phyloP scores from a whole-genome alignment of 108 stramenopile species.

The Cyclotella baltica region DNA sequence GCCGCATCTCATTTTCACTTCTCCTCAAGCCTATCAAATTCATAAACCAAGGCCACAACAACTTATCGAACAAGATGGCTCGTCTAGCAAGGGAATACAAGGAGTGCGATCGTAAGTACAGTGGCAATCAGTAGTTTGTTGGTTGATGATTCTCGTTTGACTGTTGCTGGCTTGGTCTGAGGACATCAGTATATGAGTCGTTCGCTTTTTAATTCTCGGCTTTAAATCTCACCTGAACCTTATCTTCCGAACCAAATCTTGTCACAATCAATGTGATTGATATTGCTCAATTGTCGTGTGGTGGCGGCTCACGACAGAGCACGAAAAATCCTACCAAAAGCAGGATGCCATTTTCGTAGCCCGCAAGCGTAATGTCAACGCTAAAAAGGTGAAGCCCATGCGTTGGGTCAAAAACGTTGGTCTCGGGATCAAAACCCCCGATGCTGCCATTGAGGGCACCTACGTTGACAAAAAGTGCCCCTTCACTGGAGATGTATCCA shows the following conservation, averaged over 20 bases:
- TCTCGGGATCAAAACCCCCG: conserved; percentile 99
- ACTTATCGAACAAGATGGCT: conserved; percentile 53
- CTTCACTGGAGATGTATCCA: conserved; percentile 99
- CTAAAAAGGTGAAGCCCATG: conserved; percentile 89
- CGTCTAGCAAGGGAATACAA: conserved; percentile 81
- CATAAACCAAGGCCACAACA: conserved; percentile 1
- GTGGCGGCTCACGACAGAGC: conserved; percentile 74
- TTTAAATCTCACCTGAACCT: too few species aligned
- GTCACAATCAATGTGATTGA: conserved; percentile 3
- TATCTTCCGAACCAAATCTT: not conserved
- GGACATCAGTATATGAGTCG: too few species aligned
- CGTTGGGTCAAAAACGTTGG: conserved; percentile 96
- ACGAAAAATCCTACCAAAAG: conserved; percentile 99
- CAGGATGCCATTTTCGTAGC: conserved; percentile 99
- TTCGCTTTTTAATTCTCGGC: too few species aligned
- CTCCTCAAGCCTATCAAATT: not conserved
- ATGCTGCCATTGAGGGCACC: conserved; percentile 92
- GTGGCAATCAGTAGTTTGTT: not conserved
- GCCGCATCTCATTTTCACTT: not conserved
- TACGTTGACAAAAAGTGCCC: conserved; percentile 99
- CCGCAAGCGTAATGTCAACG: conserved; percentile 89
- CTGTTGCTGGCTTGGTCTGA: too few species aligned
- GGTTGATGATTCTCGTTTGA: not conserved
- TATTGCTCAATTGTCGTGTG: conserved; percentile 51
- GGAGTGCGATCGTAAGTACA: conserved; percentile 83